Percentiles rank a stretch among this genome's conserved stretches.
Evolutionary conservation across 305 asterid species (phyloP).

Genomic region (Withania somnifera): DNA sequence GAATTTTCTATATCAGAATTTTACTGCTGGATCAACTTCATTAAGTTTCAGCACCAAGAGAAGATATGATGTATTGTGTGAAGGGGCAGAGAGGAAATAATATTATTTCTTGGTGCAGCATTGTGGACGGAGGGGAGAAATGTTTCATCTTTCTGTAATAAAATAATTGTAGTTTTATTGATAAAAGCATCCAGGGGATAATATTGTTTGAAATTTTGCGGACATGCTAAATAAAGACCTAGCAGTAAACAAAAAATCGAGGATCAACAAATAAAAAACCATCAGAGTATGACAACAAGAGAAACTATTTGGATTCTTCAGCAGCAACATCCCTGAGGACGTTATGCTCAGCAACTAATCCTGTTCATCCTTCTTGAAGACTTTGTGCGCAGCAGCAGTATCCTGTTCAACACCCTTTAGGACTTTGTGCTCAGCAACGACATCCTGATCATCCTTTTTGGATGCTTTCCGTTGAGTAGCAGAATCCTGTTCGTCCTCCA

Average conservation of each 20-base stretch:
- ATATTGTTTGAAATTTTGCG: neutral
- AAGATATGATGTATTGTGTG: neutral
- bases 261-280: neutral
- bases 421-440: neutral
- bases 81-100: neutral
- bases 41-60: neutral
- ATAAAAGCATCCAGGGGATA: neutral
- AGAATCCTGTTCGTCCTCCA: neutral
- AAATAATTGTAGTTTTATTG: neutral
- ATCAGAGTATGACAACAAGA: neutral
- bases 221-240: neutral
- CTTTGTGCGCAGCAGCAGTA: conserved; percentile 24
- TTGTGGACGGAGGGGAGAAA: neutral
- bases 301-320: neutral
- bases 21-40: too few relatives aligned
- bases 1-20: neutral
- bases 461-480: conserved; percentile 35
- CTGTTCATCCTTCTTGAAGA: conserved; percentile 41
- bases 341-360: neutral
- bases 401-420: neutral
- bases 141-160: neutral
- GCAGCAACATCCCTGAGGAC: neutral
- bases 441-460: conserved; percentile 27
- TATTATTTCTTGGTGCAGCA: neutral
- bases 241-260: neutral